Evolutionary conservation across 441 rosid genomes (phyloP), one percentile per base, ranked within the genome.

Genomic region (Gossypium gossypioides): DNA sequence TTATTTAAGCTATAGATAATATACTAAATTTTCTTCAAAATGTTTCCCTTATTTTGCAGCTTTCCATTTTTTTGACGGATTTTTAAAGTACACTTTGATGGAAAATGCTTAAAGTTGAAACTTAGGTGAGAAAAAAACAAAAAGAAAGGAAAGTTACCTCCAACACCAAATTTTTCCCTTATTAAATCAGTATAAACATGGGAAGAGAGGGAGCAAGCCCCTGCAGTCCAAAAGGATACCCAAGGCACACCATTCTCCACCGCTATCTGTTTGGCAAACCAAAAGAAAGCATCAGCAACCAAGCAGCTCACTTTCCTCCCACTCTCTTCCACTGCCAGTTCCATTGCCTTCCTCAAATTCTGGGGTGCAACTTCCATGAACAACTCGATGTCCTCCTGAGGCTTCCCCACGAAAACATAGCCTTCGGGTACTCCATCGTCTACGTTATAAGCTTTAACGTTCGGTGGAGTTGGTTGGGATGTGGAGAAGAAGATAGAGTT

Each of bases 281-380:
- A 69, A 52, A 82, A 65, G 81, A 91, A 88, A 19, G 83, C 87
- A 68, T 92, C 95, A 5, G 81, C 77, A 6, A 90, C 19, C 81
- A 92, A 3, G 32, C 91, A 85, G 19, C 57, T 86, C 27, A 86
- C 76, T 60, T 57, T 78, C 77, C 55, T 78, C 44, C 89, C 89
- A 0, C 73, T 72, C 74, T 85, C 88, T 0, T 15, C 79, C 76
- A 74, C 90, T 0, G 86, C 91, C 15, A 44, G 62, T 10, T 72
- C 75, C n/a, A 90, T 76, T 9, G 66, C 86, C 32, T 76, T 54
- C 70, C 73, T 67, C 68, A 89, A 81, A 75, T 32, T 79, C 27
- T 54, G 60, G 0, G 82, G 83, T 4, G 90, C 96, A 0, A 80
- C 74, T 25, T 69, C 37, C 72, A 92, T 59, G 83, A 90, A 92